Base-by-base conservation (phyloP, 768 basidiomycete species). In the Termitomyces sp. region DNA sequence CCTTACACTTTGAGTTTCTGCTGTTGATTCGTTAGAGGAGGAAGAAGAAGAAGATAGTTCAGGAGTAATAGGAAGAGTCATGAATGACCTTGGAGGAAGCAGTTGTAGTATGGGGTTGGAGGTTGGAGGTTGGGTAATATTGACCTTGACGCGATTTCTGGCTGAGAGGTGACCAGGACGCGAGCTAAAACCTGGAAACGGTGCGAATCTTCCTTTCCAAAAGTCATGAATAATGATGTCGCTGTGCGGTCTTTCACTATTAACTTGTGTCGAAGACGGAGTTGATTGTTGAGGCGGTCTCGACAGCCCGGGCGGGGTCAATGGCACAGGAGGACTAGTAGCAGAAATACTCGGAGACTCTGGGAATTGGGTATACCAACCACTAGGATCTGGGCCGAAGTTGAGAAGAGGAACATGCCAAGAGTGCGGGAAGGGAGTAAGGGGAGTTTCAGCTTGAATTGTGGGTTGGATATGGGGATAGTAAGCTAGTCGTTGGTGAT, bases 161-260 rank as follows among this genome's bases (percentile, higher is more conserved):
- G 62, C 64, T 18, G 66, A 63, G 18, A 70, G 56, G 29, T 74
- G 62, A 51, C 69, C 65, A 10, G 72, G 70, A 4, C 60, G 60
- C 5, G 76, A 78, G 15, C 64, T 65, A 52, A 65, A 69, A 6
- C 76, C 76, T 6, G 76, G 76, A 44, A 76, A 67, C 20, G 77
- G 75, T 7, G 75, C 76, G 23, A 78, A 63, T 44, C 74, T 65
- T 13, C 72, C 74, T 56, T 66, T 70, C 76, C 76, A 78, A 53
- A 69, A 73, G 18, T 70, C 69, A 45, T 76, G 65, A 15, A 74
- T 66, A 12, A 49, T 52, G 32, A 44, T 38, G 7, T 56, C 31
- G 4, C n/a, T 20, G 15, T 43, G 39, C 25, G 47, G 33, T 2
- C 18, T 33, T 36, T 52, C 50, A 23, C n/a, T n/a, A n/a, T n/a